Base-by-base conservation (phyloP, 495 filamentous ascomycete genomes). In the Hyphodiscus hymeniophilus region DNA sequence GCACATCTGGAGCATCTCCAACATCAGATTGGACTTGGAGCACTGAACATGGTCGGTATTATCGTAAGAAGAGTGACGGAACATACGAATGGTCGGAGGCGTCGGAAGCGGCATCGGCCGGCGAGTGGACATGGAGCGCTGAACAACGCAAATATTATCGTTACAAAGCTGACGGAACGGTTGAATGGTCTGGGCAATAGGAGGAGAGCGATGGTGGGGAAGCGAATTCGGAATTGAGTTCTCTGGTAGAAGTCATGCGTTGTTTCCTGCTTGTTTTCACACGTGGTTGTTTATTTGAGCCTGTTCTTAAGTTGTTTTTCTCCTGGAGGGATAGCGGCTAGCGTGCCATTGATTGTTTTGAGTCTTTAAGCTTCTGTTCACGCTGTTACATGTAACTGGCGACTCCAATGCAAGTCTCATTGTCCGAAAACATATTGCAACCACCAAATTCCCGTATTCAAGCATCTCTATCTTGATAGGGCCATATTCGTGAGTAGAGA, bases 401-500 rank as follows among this genome's bases (percentile, higher is more conserved):
- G 31, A n/a, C n/a, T n/a, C n/a, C n/a, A n/a, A n/a, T n/a, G n/a
- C n/a, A n/a, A n/a, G 30, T 32, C 30, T 13, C 30, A 32, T 17
- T 39, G 10, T 17, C 8, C 13, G 13, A 2, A 18, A 18, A 39
- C 36, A 39, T 7, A 20, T 3, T 17, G 10, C 20, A 7, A 39
- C 36, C n/a, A 7, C 36, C 20, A 17, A 39, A 39, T 15, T 39
- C 36, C 13, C 20, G 20, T 39, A 12, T 39, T 39, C 8, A 39
- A 3, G 26, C 22, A 26, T 43, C 45, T 48, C 35, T 22, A 16
- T 50, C 44, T 48, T 48, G 31, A 48, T 53, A 53, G 18, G 50
- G 50, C 50, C 50, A 53, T 42, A 53, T 38, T 38, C 20, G 22
- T 38, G 33, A 21, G 18, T 47, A 38, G 17, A 53, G 21, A 38